Evolutionary conservation across 805 yeast species (phyloP).

Genomic region (Pachysolen tannophilus): DNA sequence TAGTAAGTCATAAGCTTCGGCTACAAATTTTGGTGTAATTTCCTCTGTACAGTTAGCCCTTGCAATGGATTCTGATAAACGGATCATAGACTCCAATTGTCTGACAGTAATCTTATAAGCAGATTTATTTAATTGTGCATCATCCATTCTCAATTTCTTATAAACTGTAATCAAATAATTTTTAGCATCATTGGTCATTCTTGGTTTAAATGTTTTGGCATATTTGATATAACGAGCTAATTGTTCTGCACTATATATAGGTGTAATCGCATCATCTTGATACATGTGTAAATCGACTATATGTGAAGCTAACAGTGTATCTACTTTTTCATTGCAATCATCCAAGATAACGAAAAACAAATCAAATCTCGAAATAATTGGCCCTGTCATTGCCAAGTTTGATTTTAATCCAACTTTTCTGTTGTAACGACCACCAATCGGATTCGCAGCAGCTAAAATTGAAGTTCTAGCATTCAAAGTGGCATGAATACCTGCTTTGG

Average conservation of each 20-base stretch:
- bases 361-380: conserved; percentile 97
- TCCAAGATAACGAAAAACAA: conserved; percentile 89
- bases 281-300: conserved; percentile 90
- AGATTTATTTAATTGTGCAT: conserved; percentile 76
- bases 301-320: conserved; percentile 84
- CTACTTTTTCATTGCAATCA: conserved; percentile 87
- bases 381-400: conserved; percentile 93
- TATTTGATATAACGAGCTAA: conserved; percentile 81
- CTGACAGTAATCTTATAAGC: conserved; percentile 95
- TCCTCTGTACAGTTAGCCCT: conserved; percentile 92
- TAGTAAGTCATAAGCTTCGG: conserved; percentile 86
- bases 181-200: conserved; percentile 74
- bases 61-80: conserved; percentile 94
- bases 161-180: conserved; percentile 69
- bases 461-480: conserved; percentile 95
- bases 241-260: conserved; percentile 87
- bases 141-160: conserved; percentile 81
- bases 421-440: conserved; percentile 94
- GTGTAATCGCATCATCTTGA: conserved; percentile 81
- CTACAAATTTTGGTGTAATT: conserved; percentile 76
- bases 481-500: conserved; percentile 98
- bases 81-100: conserved; percentile 89
- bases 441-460: conserved; percentile 97
- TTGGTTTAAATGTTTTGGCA: conserved; percentile 89
- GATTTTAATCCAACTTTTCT: conserved; percentile 76